Evolutionary conservation across 75 land plant species (phyloP), one percentile per base, ranked within the genome.

Genomic region (Azolla pinnata): DNA sequence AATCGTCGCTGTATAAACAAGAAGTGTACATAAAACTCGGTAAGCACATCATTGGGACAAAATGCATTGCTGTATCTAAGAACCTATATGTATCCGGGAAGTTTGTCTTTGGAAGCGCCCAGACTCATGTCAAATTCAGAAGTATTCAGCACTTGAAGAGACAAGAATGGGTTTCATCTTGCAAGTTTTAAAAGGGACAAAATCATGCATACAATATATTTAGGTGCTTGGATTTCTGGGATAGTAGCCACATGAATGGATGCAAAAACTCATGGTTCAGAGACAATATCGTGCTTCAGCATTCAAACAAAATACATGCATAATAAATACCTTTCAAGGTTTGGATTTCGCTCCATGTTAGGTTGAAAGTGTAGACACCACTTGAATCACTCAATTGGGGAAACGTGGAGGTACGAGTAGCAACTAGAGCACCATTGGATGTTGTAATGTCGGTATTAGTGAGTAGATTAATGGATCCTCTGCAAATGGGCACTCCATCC

Each of bases 281-380:
- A 50, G 12, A 50, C 18, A 50, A 24, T 7, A 7, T 8, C 53
- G 7, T 20, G 8, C 30, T 29, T 0, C 33, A 25, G 14, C 4
- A 38, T 44, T 16, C 5, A 44, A 42, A 0, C 24, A 4, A 7
- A 44, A 30, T 45, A 61, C 24, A 9, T 45, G 26, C 7, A 35
- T n/a, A 16, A 17, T 26, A 57, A 80, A 68, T 65, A 88, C 95
- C 83, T 54, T 24, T 77, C 54, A 88, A 70, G 21, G 31, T 63
- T 29, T 64, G 63, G 69, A 89, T 80, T 0, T 89, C 70, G 0
- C 55, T 55, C 90, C 86, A 85, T 10, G 84, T 72, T 52, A 93
- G 77, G 62, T 88, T 81, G 56, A 93, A 80, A 0, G 90, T 65
- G 56, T 77, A 93, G 47, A 93, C 60, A 16, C 96, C 98, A 21